Conservation (phyloP, 371 early-diverging fungal genomes). For the Batkoa obscura region DNA sequence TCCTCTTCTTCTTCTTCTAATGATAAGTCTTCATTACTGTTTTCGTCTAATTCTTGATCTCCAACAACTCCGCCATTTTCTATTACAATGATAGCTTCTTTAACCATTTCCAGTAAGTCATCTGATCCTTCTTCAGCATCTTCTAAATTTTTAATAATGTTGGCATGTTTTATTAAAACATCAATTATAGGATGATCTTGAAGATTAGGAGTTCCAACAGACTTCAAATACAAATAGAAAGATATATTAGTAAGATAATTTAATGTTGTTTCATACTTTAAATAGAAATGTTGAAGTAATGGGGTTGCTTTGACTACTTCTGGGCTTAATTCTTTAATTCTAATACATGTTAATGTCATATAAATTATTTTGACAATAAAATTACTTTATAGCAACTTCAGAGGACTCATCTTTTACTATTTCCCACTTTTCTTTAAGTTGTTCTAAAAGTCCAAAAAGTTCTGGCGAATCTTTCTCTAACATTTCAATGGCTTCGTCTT, state of each 20-base stretch:
- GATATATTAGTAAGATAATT: conserved; percentile 76
- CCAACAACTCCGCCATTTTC: not conserved
- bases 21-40: no score
- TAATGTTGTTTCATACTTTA: conserved; percentile 32
- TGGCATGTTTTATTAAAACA: conserved; percentile 45
- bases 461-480: conserved; percentile 68
- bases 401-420: conserved; percentile 15
- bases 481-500: conserved; percentile 43
- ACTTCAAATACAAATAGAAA: conserved; percentile 64
- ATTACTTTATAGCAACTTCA: conserved; percentile 15
- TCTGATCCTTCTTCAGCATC: conserved; percentile 26
- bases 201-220: conserved; percentile 29
- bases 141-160: conserved; percentile 46
- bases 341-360: not conserved
- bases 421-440: conserved; percentile 42
- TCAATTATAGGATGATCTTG: conserved; percentile 71
- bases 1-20: no score
- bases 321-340: not conserved
- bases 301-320: not conserved
- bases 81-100: conserved; percentile 1
- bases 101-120: conserved; percentile 5
- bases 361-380: not conserved
- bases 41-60: not conserved
- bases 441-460: conserved; percentile 47
- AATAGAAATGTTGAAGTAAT: conserved; percentile 6